Base-by-base conservation (phyloP, 805 yeast species). In the Wilhelminamyces savonicus region DNA sequence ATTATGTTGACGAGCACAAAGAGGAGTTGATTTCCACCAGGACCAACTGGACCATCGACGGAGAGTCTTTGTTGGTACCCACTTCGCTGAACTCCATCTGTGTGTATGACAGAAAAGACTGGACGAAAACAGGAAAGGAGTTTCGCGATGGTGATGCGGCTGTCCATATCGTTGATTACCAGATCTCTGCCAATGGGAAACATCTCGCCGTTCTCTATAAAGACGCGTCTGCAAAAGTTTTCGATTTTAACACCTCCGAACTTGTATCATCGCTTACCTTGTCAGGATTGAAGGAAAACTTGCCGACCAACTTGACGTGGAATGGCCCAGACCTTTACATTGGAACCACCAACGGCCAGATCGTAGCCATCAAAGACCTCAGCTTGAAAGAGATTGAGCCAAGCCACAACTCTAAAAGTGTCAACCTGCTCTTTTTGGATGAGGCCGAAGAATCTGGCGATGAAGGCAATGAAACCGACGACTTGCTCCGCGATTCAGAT, bases 1-100 rank as follows among this genome's bases (percentile, higher is more conserved):
- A 66, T 24, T 68, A 42, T 37, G 51, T 43, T 10, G 62, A 50
- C 7, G 78, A 71, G 26, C 65, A 66, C 27, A 50, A 54, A 3
- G 69, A 62, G 3, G 69, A 60, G 44, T 54, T 71, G 24, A 48
- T 71, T 1, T 56, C 78, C 16, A 67, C 83, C 0, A 69, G 69
- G 24, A 67, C 76, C 2, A 72, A 70, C 21, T 86, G 95, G 95
- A 73, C 76, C 33, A 73, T 81, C 2, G 64, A 69, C 30, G 94
- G 94, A 12, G 72, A 72, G 30, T 52, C 62, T n/a, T 61, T 86
- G 27, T 85, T 87, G 2, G 46, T 84, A 13, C 87, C 94, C 2
- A 60, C 80, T 5, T 57, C 62, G 21, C 57, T 66, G 13, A 58
- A 63, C 26, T 56, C 65, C 3, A 63, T 80, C 27, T 65, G 64